These are phyloP conservation scores for Colletotrichum noveboracense DNA, from an alignment of 2,329 filamentous ascomycete species.

Conservation along the genomic window DNA sequence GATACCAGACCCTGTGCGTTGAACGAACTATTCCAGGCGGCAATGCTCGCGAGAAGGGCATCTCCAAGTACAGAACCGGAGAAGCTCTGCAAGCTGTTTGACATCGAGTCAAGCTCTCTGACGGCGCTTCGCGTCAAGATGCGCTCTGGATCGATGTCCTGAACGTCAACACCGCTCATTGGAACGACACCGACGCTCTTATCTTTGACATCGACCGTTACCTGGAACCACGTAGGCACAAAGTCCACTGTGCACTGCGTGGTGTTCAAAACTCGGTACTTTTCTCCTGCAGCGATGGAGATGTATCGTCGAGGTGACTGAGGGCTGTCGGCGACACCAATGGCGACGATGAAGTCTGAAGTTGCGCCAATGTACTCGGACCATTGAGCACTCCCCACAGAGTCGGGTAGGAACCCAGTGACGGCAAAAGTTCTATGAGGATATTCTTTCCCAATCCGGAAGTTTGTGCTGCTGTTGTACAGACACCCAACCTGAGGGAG, in stretches of 20 bases:
- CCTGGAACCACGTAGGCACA: constrained; percentile 29
- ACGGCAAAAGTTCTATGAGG: constrained; percentile 14
- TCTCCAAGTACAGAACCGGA: constrained; percentile 39
- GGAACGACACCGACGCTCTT: constrained; percentile 31
- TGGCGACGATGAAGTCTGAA: constrained; percentile 31
- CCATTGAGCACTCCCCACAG: constrained; percentile 24
- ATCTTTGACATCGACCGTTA: constrained; percentile 31
- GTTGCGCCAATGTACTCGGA: constrained; percentile 35
- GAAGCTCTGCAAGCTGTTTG: constrained; percentile 40
- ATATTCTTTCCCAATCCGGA: constrained; percentile 22
- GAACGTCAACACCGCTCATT: constrained; percentile 1
- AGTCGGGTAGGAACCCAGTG: constrained; percentile 6
- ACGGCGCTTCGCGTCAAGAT: constrained; percentile 33
- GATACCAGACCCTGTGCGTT: not conserved
- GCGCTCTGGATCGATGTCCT: constrained; percentile 29
- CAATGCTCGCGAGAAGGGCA: constrained; percentile 36
- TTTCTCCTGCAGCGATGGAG: constrained; percentile 33
- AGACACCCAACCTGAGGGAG: constrained; percentile 34
- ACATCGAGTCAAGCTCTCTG: constrained; percentile 37
- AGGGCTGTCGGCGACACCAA: constrained; percentile 31
- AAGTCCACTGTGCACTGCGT: constrained; percentile 36
- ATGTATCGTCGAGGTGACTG: constrained; percentile 28
- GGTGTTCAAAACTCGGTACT: constrained; percentile 32
- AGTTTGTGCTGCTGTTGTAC: constrained; percentile 38
- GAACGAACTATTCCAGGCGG: constrained; percentile 9